A percentile compares a stretch with the other conserved stretches of the same genome.
Conservation (phyloP, 1,139 yeast genomes). For the Geotrichum europaeum region DNA sequence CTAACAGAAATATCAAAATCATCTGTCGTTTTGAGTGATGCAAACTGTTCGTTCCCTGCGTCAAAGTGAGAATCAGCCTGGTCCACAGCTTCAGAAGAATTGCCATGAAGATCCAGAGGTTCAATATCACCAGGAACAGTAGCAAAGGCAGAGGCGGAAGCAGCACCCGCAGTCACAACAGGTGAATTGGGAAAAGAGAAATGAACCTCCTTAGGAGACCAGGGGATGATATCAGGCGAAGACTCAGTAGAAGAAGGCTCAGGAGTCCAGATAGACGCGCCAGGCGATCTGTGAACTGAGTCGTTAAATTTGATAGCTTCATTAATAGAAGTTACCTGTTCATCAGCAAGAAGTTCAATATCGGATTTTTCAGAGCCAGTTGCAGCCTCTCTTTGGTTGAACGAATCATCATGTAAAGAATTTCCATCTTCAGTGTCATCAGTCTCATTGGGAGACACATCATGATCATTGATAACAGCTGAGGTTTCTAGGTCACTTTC, state of each 20-base stretch:
- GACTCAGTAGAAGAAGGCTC: conserved; percentile 10
- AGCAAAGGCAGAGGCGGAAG: neutral
- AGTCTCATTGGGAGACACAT: neutral
- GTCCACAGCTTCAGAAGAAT: neutral
- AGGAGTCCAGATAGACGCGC: conserved; percentile 4
- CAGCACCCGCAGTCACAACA: neutral
- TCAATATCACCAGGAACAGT: neutral
- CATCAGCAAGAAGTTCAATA: neutral
- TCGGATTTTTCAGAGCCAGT: neutral
- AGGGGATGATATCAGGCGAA: conserved; percentile 2
- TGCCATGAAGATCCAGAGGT: neutral
- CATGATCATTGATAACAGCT: neutral
- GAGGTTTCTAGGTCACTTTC: neutral
- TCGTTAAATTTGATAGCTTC: neutral
- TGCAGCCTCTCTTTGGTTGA: neutral
- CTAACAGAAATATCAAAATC: neutral
- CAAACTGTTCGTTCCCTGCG: neutral
- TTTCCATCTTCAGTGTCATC: neutral
- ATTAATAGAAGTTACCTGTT: neutral
- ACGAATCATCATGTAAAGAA: neutral
- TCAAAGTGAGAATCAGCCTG: neutral
- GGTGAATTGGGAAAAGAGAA: neutral
- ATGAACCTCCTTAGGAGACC: conserved; percentile 7
- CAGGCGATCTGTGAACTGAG: conserved; percentile 7
- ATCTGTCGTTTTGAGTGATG: neutral